phyloP scores from a whole-genome alignment of 495 filamentous ascomycete species.

The Penicillium silybi region DNA sequence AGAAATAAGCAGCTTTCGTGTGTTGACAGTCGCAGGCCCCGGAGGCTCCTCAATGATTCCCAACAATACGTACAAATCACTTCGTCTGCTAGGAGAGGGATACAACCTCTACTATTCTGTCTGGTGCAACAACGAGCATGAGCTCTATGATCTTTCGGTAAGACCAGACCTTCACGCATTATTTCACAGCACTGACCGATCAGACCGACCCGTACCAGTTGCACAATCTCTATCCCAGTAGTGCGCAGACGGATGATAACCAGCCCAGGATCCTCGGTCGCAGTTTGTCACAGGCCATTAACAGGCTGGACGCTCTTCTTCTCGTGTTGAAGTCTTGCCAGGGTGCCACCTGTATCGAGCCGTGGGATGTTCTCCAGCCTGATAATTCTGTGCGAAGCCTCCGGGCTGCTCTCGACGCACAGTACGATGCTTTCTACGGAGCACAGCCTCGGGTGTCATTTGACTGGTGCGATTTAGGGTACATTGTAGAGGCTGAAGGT shows the following conservation, averaged over 20 bases:
- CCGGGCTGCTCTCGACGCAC: constrained; percentile 37
- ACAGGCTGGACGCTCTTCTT: constrained; percentile 56
- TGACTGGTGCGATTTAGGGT: constrained; percentile 56
- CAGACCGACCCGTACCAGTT: constrained; percentile 59
- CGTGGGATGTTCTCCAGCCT: constrained; percentile 59
- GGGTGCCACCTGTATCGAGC: constrained; percentile 49
- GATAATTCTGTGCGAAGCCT: constrained; percentile 36
- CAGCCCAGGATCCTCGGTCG: constrained; percentile 40
- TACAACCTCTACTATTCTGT: constrained; percentile 63
- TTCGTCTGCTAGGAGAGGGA: constrained; percentile 49
- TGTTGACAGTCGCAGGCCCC: constrained; percentile 14
- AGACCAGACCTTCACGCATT: constrained; percentile 4
- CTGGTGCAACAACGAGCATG: constrained; percentile 62
- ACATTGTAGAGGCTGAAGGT: constrained; percentile 58
- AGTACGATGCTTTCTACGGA: constrained; percentile 57
- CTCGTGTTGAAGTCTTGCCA: constrained; percentile 65
- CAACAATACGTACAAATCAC: constrained; percentile 64
- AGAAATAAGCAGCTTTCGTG: background rate
- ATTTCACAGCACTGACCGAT: background rate
- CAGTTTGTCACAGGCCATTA: constrained; percentile 38
- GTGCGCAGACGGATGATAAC: constrained; percentile 5
- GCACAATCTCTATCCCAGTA: constrained; percentile 49
- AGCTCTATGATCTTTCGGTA: constrained; percentile 59
- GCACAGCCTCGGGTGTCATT: constrained; percentile 49
- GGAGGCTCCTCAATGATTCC: constrained; percentile 14